These are phyloP conservation scores for Cladosporium sp. DNA, from an alignment of 2,329 filamentous ascomycete species.

Conservation along the genomic window DNA sequence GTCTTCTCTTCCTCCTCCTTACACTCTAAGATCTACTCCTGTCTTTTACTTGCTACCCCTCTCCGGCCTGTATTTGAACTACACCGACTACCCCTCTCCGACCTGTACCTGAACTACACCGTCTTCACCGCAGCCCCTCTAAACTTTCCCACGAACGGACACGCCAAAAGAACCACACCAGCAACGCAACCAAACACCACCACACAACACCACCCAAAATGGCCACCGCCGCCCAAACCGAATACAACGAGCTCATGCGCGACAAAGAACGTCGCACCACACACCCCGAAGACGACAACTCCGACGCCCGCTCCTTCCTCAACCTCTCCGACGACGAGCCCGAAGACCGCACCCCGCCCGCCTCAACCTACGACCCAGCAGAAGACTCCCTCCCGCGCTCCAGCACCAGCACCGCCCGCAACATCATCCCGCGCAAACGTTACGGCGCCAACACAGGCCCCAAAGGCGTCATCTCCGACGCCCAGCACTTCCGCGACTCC, in stretches of 20 bases:
- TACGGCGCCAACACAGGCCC: constrained; percentile 70
- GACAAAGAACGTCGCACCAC: constrained; percentile 39
- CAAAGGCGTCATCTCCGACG: constrained; percentile 83
- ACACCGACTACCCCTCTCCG: not conserved
- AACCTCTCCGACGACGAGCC: constrained; percentile 40
- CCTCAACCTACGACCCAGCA: constrained; percentile 56
- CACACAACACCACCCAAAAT: constrained; percentile 10
- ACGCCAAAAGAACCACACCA: not conserved
- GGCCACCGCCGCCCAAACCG: constrained; percentile 40
- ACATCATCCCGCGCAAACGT: constrained; percentile 55
- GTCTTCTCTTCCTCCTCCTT: no score
- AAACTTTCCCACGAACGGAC: not conserved
- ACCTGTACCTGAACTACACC: no score
- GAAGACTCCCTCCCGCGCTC: constrained; percentile 25
- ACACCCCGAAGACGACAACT: constrained; percentile 49
- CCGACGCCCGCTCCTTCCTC: constrained; percentile 31
- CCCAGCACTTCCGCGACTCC: constrained; percentile 60
- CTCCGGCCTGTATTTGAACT: no score
- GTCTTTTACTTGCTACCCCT: not conserved
- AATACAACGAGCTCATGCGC: constrained; percentile 48
- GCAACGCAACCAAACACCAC: constrained; percentile 4
- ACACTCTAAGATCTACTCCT: not conserved
- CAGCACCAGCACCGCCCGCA: constrained; percentile 38
- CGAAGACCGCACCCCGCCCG: constrained; percentile 32
- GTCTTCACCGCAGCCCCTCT: not conserved